Evolutionary conservation across 768 basidiomycete species (phyloP).

Genomic region (Phlebiopsis gigantea): DNA sequence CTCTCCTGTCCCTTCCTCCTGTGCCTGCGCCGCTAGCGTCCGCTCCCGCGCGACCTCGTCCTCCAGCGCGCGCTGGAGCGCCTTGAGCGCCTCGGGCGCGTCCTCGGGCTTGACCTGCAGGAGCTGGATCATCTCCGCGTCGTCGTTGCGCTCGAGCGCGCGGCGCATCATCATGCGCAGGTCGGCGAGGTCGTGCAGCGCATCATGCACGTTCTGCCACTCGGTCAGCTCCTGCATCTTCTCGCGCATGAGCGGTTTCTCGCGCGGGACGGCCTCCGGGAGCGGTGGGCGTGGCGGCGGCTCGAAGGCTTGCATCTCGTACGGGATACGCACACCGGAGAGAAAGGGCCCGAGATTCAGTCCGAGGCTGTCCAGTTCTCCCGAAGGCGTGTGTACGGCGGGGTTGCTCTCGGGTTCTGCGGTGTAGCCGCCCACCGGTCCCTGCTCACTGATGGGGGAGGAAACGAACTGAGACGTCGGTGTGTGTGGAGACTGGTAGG

Average conservation of each 20-base stretch:
- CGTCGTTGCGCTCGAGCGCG: constrained; percentile 53
- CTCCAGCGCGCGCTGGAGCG: constrained; percentile 66
- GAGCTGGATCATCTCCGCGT: constrained; percentile 57
- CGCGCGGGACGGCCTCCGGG: neutral
- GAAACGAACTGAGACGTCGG: neutral
- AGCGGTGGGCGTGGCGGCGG: neutral
- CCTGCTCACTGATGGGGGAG: neutral
- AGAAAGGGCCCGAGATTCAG: neutral
- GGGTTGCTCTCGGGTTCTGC: neutral
- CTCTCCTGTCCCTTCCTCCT: constrained; percentile 9
- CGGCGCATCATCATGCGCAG: constrained; percentile 53
- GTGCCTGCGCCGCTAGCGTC: constrained; percentile 19
- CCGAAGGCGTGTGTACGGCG: neutral
- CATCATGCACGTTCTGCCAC: constrained; percentile 43
- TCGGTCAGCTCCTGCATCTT: constrained; percentile 21
- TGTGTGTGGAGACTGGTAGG: neutral
- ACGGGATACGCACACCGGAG: neutral
- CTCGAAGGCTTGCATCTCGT: neutral
- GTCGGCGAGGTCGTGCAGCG: constrained; percentile 46
- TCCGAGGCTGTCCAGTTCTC: neutral
- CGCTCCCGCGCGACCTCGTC: constrained; percentile 29
- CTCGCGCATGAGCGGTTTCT: constrained; percentile 10
- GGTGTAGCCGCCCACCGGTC: neutral
- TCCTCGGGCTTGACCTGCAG: constrained; percentile 60
- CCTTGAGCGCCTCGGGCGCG: constrained; percentile 79